Evolutionary conservation across 179 eudicot genomes (phyloP).

Genomic region (Vitellaria paradoxa): DNA sequence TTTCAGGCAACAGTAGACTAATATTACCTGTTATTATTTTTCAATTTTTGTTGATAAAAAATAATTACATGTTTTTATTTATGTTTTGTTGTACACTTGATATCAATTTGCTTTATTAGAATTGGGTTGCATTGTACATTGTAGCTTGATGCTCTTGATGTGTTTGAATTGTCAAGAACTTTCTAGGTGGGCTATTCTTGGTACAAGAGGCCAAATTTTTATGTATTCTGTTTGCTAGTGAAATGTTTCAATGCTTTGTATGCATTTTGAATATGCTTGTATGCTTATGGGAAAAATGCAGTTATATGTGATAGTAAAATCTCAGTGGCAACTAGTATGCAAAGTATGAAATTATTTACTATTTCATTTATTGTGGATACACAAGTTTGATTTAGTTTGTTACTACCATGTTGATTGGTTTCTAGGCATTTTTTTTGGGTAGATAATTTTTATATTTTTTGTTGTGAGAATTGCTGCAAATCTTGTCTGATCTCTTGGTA

Average conservation of each 20-base stretch:
- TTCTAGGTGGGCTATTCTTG: not conserved
- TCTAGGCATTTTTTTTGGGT: not conserved
- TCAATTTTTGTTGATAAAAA: too few species aligned
- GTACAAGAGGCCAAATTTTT: not conserved
- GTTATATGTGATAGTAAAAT: not conserved
- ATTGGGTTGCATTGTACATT: not conserved
- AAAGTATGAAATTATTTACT: not conserved
- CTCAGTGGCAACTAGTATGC: not conserved
- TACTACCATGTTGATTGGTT: not conserved
- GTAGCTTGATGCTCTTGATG: not conserved
- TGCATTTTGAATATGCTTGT: not conserved
- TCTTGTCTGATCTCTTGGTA: not conserved
- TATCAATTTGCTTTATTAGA: not conserved
- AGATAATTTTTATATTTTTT: not conserved
- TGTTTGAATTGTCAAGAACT: not conserved
- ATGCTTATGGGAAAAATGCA: not conserved
- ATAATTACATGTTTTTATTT: too few species aligned
- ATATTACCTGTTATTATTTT: not conserved
- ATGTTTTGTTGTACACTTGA: not conserved
- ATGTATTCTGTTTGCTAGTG: not conserved
- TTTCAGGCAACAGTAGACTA: not conserved
- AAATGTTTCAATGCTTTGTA: not conserved
- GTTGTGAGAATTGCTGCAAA: not conserved
- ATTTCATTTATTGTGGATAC: not conserved
- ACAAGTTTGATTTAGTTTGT: not conserved